Conservation (phyloP, 2,329 filamentous ascomycete species). For the Nigrospora oryzae region DNA sequence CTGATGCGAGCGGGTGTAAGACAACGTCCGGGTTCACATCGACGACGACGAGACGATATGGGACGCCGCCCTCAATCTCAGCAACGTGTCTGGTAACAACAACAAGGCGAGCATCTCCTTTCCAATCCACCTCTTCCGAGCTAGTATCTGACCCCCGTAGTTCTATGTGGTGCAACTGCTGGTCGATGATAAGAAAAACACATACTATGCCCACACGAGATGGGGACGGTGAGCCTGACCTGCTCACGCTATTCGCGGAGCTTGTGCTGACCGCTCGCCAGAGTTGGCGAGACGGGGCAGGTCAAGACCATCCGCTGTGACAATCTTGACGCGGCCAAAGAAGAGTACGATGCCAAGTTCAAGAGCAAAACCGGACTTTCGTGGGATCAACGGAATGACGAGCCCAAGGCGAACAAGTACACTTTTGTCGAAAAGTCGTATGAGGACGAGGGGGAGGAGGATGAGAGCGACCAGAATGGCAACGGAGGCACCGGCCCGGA, state of each 20-base stretch:
- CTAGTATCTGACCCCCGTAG: neutral
- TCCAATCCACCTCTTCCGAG: no score
- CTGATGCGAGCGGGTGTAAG: no score
- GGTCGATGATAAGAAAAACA: constrained; percentile 4
- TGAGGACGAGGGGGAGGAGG: constrained; percentile 4
- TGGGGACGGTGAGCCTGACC: constrained; percentile 9
- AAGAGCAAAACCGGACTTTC: constrained; percentile 10
- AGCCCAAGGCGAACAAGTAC: constrained; percentile 10
- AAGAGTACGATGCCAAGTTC: constrained; percentile 8
- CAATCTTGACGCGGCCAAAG: constrained; percentile 7
- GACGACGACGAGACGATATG: no score
- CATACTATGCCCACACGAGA: constrained; percentile 7
- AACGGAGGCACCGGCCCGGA: neutral
- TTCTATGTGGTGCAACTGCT: constrained; percentile 11
- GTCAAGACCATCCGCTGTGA: constrained; percentile 9
- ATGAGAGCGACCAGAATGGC: constrained; percentile 3
- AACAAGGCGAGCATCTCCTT: no score
- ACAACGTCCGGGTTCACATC: no score
- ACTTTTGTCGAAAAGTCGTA: constrained; percentile 9
- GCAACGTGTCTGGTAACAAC: no score
- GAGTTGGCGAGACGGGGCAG: constrained; percentile 10
- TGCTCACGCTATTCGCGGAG: neutral
- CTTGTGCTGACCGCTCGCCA: neutral
- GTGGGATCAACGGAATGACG: constrained; percentile 8
- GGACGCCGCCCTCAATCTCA: no score